Evolutionary conservation across 352 stramenopile species (phyloP).

Genomic region (Saprolegnia diclina): DNA sequence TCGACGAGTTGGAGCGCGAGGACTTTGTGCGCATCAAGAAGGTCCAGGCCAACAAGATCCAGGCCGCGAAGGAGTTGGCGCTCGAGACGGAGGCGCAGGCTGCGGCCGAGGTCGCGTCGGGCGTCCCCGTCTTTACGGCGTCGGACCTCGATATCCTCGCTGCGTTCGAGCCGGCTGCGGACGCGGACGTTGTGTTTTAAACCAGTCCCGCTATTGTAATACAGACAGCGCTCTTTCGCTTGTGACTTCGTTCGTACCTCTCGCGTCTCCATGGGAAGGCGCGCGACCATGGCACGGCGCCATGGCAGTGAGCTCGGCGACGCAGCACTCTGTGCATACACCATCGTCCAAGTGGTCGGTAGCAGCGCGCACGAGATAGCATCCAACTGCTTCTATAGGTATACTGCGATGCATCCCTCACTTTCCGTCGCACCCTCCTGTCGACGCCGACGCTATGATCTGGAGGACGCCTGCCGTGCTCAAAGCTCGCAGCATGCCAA

Average conservation of each 20-base stretch:
- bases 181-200: constrained; percentile 81
- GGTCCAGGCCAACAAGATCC: constrained; percentile 96
- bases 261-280: no score
- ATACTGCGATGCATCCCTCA: no score
- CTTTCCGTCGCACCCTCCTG: no score
- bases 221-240: not conserved
- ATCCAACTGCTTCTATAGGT: no score
- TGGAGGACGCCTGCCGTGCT: no score
- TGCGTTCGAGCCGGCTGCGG: constrained; percentile 63
- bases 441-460: no score
- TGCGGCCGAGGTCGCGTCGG: constrained; percentile 25
- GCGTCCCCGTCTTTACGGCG: constrained; percentile 4
- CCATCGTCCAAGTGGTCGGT: no score
- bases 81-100: constrained; percentile 50
- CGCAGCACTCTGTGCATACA: no score
- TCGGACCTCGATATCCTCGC: constrained; percentile 78
- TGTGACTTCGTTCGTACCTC: not conserved
- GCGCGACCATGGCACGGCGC: no score
- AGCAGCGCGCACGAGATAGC: no score
- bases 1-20: constrained; percentile 99
- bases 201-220: not conserved
- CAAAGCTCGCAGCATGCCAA: no score
- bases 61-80: constrained; percentile 66
- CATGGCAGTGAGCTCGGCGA: no score
- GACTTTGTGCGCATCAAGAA: constrained; percentile 96